Conservation (phyloP, 257 asterid species). For the Penstemon davidsonii region DNA sequence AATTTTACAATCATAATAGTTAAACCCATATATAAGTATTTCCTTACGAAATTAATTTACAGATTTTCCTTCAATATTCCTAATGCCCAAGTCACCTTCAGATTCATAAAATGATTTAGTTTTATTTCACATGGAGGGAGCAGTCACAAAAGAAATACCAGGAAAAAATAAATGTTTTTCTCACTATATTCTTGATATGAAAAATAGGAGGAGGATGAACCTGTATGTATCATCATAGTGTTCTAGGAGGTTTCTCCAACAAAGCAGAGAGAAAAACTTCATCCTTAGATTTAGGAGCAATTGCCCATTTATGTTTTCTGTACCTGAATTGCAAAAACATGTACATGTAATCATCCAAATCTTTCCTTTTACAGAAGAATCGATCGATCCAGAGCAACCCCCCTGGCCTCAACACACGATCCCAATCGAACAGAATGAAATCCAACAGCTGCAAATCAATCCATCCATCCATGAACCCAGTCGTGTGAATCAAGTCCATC, state of each 20-base stretch:
- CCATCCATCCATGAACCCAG: slow-evolving; percentile 93
- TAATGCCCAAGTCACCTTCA: no score
- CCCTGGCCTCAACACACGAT: slow-evolving; percentile 81
- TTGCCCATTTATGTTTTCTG: slow-evolving; percentile 75
- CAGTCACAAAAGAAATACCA: no score
- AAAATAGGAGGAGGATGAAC: no score
- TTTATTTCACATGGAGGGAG: no score
- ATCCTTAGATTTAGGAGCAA: slow-evolving; percentile 69
- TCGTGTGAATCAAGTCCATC: slow-evolving; percentile 79
- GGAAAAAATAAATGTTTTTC: no score
- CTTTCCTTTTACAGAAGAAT: slow-evolving; percentile 78
- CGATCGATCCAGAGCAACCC: slow-evolving; percentile 83
- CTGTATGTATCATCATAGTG: slow-evolving; percentile 36
- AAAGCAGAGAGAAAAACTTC: slow-evolving; percentile 83
- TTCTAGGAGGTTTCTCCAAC: slow-evolving; percentile 85
- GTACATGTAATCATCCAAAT: slow-evolving; percentile 78
- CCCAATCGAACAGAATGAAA: slow-evolving; percentile 89
- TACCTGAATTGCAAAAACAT: slow-evolving; percentile 92
- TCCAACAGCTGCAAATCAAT: slow-evolving; percentile 74
- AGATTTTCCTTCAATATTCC: no score
- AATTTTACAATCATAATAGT: no score
- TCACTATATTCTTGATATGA: no score
- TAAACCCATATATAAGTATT: no score
- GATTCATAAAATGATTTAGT: no score
- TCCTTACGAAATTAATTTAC: no score